Evolutionary conservation across 208 protist species (phyloP), one percentile per base, ranked within the genome.

Genomic region (Trypanosoma lewisi): DNA sequence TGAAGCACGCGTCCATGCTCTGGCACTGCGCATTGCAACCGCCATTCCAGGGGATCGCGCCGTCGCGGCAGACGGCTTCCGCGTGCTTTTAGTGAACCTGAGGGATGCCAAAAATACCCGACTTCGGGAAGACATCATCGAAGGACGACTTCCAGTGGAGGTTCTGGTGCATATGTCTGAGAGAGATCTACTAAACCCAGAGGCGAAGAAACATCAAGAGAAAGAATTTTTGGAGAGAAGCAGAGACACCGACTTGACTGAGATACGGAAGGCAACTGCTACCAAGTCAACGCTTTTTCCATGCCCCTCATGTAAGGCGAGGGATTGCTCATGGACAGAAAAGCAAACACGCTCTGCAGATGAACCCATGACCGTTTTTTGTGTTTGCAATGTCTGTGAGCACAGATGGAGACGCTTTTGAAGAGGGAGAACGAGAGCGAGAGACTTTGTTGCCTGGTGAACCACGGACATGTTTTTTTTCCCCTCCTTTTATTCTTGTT

Each of bases 311-410:
- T 99, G 98, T 64, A 80, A 81, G 7, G 62, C 86, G 33, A 65
- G 73, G 9, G 73, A 91, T 48, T 98, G 95, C 33, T 93, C 84
- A 48, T 99, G 88, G 83, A 82, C 79, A 49, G 89, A 99, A 71
- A 83, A 96, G 77, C 98, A 99, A 75, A 99, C 94, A 11, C 90
- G 98, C 52, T 98, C 93, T 5, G 97, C 85, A 1, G 98, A 99
- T 91, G 98, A 99, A 77, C 98, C 98, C 16, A 98, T 98, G 91
- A 99, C 98, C 14, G 89, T 93, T 1, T 99, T 99, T 67, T 97
- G 96, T 61, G 78, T 78, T 21, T 99, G 98, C 74, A 88, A 91
- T 57, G 70, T 86, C 50, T 99, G 97, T 71, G 82, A 81, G 6
- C 75, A 82, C 25, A 75, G 77, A 47, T 96, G 86, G 86, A 80